phyloP scores from a whole-genome alignment of 2,329 filamentous ascomycete genomes.

The Xylaria sp. region DNA sequence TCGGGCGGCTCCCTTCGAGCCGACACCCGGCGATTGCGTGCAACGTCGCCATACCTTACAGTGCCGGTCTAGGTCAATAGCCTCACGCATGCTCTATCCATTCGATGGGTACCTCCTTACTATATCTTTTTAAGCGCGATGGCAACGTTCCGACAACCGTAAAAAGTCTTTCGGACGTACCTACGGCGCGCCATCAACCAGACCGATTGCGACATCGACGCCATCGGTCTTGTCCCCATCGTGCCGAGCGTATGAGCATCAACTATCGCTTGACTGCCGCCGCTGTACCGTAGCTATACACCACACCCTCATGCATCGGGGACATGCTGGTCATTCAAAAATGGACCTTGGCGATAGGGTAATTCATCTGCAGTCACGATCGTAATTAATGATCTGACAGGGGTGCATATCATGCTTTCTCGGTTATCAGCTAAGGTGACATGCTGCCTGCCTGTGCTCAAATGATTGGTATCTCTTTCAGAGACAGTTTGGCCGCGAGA shows the following conservation, averaged over 20 bases:
- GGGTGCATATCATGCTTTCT: neutral
- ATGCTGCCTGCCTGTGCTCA: neutral
- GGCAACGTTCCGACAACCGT: conserved; percentile 37
- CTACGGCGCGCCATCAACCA: conserved; percentile 25
- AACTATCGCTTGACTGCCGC: neutral
- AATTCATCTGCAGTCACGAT: neutral
- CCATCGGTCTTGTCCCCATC: conserved; percentile 11
- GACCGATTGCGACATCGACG: conserved; percentile 34
- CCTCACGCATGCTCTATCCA: neutral
- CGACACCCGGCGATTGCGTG: conserved; percentile 38
- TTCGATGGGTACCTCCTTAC: neutral
- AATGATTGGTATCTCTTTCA: neutral
- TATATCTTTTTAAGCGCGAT: conserved; percentile 15
- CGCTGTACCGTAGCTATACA: neutral
- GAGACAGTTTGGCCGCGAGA: neutral
- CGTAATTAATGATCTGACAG: neutral
- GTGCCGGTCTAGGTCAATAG: neutral
- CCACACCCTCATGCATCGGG: neutral
- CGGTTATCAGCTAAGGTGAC: neutral
- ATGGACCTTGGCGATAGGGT: neutral
- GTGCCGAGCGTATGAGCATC: neutral
- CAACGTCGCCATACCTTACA: conserved; percentile 29
- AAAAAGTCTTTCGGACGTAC: neutral
- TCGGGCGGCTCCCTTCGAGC: conserved; percentile 39
- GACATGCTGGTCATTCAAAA: neutral